Percentiles rank a stretch among this genome's conserved stretches.
phyloP scores from a whole-genome alignment of 2,329 filamentous ascomycete genomes.

The Nigrospora oryzae region DNA sequence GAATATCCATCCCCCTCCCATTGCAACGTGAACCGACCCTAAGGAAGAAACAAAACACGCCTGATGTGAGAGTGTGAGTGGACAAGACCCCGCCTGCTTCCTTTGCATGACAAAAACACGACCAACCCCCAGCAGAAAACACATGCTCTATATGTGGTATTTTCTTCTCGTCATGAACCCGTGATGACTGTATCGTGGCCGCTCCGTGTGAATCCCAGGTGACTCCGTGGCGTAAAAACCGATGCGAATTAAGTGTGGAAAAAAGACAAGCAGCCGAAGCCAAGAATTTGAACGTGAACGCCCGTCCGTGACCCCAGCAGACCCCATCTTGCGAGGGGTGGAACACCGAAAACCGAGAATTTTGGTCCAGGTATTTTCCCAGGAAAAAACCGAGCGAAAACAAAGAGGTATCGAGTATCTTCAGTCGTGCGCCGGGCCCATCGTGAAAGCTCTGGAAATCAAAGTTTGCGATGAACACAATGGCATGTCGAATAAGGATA shows the following conservation, averaged over 20 bases:
- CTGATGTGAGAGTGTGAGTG: slow-evolving; percentile 6
- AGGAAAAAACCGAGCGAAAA: slow-evolving; percentile 22
- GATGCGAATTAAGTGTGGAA: slow-evolving; percentile 32
- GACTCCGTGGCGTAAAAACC: slow-evolving; percentile 40
- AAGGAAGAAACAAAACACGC: slow-evolving; percentile 13
- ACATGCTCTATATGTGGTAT: slow-evolving; percentile 44
- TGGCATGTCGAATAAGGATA: slow-evolving; percentile 38
- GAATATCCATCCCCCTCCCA: slow-evolving; percentile 18
- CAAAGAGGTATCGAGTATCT: slow-evolving; percentile 37
- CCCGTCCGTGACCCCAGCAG: slow-evolving; percentile 32
- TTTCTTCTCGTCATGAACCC: slow-evolving; percentile 40
- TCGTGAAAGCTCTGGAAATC: slow-evolving; percentile 15
- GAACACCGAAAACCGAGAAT: slow-evolving; percentile 18
- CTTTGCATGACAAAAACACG: slow-evolving; percentile 22
- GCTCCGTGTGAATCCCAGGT: slow-evolving; percentile 26
- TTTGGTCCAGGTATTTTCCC: slow-evolving; percentile 14
- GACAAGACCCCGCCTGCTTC: slow-evolving; percentile 19
- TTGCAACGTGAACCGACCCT: slow-evolving; percentile 11
- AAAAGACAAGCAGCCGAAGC: slow-evolving; percentile 33
- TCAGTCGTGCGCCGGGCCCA: slow-evolving; percentile 30
- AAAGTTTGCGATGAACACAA: slow-evolving; percentile 20
- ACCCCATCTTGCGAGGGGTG: slow-evolving; percentile 28
- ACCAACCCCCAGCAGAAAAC: slow-evolving; percentile 27
- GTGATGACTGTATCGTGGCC: slow-evolving; percentile 39
- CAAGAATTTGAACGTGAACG: slow-evolving; percentile 26